Evolutionary conservation across 2,329 filamentous ascomycete species (phyloP).

Genomic region (Paraphaeosphaeria minitans): DNA sequence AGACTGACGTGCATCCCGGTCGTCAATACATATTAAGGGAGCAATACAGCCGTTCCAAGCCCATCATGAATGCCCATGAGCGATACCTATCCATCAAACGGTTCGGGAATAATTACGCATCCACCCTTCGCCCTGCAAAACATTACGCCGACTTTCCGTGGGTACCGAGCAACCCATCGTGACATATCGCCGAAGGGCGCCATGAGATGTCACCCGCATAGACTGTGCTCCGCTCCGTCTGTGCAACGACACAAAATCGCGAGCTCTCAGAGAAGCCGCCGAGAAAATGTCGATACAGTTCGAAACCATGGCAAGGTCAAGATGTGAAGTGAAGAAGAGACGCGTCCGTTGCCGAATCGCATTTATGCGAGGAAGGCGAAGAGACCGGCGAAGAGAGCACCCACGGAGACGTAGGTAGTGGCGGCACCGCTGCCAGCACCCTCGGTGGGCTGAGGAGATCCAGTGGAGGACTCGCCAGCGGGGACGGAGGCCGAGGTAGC

Average conservation of each 20-base stretch:
- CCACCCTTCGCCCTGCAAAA: slow-evolving; percentile 5
- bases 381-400: slow-evolving; percentile 2
- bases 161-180: neutral
- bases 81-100: slow-evolving; percentile 5
- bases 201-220: slow-evolving; percentile 3
- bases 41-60: slow-evolving; percentile 5
- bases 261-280: slow-evolving; percentile 3
- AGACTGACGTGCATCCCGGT: slow-evolving; percentile 5
- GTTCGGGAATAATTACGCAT: slow-evolving; percentile 6
- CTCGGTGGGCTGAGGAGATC: neutral
- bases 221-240: slow-evolving; percentile 8
- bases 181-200: slow-evolving; percentile 4
- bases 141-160: slow-evolving; percentile 7
- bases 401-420: slow-evolving; percentile 1
- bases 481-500: neutral
- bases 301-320: neutral
- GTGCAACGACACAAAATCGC: slow-evolving; percentile 3
- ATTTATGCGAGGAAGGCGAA: slow-evolving; percentile 8
- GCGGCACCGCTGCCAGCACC: neutral
- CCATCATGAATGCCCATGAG: slow-evolving; percentile 10
- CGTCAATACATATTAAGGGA: slow-evolving; percentile 8
- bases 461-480: slow-evolving; percentile 2
- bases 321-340: slow-evolving; percentile 6
- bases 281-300: slow-evolving; percentile 6
- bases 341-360: neutral